Base-by-base conservation (phyloP, 805 yeast species). In the Zygosaccharomyces pseudorouxii region DNA sequence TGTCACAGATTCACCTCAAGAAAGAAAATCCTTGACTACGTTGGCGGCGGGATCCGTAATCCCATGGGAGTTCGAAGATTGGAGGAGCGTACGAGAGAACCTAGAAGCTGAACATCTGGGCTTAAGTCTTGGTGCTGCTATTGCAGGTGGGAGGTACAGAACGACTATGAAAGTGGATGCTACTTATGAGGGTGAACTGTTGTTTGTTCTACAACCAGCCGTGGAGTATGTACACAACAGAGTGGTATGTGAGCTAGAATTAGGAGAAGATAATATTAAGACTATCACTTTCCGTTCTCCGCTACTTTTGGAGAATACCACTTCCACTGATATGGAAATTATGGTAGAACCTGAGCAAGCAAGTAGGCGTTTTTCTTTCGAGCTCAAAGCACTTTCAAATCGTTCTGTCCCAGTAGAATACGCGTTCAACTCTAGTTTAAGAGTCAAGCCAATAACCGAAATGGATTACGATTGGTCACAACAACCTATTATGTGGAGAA, bases 51-150 rank as follows among this genome's bases (percentile, higher is more conserved):
- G 78, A 1, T 79, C 77, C 4, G 65, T 67, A 3, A 63, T 79
- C 4, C 84, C 87, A 0, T 93, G 98, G 97, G 82, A 89, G 36
- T 95, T 95, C 71, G 96, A 90, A 59, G 97, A 92, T 62, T 93
- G 98, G 97, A 75, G 87, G 52, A 75, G 76, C 27, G 78, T 89
- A 20, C 82, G 99, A 65, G 96, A 92, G 60, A 80, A 81, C 47
- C 70, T 90, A 48, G 82, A 79, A 52, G 78, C 84, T 3, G 84
- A 84, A 47, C 79, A 76, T 37, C 78, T 76, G 16, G 73, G 72
- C n/a, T 82, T 81, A 40, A 70, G 75, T 3, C 67, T 92, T 27
- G 89, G 86, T 0, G 73, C 90, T n/a, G 72, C 74, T 38, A 65
- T 90, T 20, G 38, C 77, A 2, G 81, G 73, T 35, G 75, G 86